Base-by-base conservation (phyloP, 148 eudicot genomes). In the Dianthus caryophyllus region DNA sequence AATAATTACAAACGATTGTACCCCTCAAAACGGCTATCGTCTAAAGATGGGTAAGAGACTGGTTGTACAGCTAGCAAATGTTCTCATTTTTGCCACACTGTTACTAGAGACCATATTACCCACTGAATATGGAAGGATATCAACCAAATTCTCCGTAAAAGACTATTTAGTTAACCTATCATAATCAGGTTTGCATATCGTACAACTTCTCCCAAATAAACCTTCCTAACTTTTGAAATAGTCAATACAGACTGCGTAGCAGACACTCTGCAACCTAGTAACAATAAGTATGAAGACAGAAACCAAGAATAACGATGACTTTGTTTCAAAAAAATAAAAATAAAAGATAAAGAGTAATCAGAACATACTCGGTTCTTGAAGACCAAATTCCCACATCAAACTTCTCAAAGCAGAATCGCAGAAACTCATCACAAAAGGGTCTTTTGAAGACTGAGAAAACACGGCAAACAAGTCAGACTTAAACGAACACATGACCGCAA, bases 341-440 rank as follows among this genome's bases (percentile, higher is more conserved):
- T 44, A 64, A n/a, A n/a, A n/a, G 20, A 50, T 16, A 6, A 61
- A 26, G 29, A 56, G 66, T 46, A 58, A 26, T 26, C 30, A 72
- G 70, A 70, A 66, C 47, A 60, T 86, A 91, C 97, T 70, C 77
- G 33, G 50, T 71, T 83, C 92, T 88, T 61, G 97, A 91, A 44
- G 97, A 78, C 97, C 97, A 91, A 46, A 88, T 67, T 25, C 90
- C 97, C 31, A 91, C 97, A 56, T 82, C 71, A 69, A 88, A 91
- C 62, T 52, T 76, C 75, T 83, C 84, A 77, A 91, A 88, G 83
- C 96, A 91, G 69, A 91, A 91, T 54, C 79, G 72, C 72, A 91
- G 61, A 82, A 91, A 88, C 51, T 88, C 87, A 24, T 87, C 88
- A 76, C 88, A 85, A 51, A 75, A 88, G 26, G 90, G 97, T 76